Conservation (phyloP, 768 basidiomycete species). For the Serendipita sp. region DNA sequence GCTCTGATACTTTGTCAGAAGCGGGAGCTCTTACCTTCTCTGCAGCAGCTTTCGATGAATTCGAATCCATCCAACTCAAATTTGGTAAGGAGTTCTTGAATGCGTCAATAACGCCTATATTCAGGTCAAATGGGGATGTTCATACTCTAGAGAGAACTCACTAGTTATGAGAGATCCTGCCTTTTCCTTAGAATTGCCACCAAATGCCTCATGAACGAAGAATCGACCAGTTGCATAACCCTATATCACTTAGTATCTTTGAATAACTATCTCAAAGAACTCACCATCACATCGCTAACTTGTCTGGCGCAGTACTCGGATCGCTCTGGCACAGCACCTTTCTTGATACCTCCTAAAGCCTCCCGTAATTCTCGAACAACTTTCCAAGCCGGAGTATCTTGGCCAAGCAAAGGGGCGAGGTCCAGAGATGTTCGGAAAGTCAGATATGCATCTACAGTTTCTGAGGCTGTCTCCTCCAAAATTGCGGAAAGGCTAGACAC, state of each 20-base stretch:
- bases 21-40: slow-evolving; percentile 43
- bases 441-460: slow-evolving; percentile 77
- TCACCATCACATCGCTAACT: slow-evolving; percentile 67
- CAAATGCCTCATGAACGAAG: slow-evolving; percentile 75
- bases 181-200: slow-evolving; percentile 58
- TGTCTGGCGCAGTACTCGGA: slow-evolving; percentile 64
- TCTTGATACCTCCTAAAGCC: slow-evolving; percentile 65
- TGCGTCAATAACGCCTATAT: slow-evolving; percentile 54
- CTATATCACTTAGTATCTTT: not conserved
- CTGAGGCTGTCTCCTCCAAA: slow-evolving; percentile 45
- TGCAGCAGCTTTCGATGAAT: slow-evolving; percentile 64
- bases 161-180: slow-evolving; percentile 72
- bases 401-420: slow-evolving; percentile 56
- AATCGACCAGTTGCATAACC: slow-evolving; percentile 28
- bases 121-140: not conserved
- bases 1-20: slow-evolving; percentile 4
- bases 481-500: slow-evolving; percentile 48
- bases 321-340: slow-evolving; percentile 69
- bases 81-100: slow-evolving; percentile 62
- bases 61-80: slow-evolving; percentile 84
- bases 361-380: slow-evolving; percentile 56
- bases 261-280: slow-evolving; percentile 16
- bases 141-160: slow-evolving; percentile 17
- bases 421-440: slow-evolving; percentile 55
- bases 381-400: slow-evolving; percentile 62